A percentile compares a stretch with the other conserved stretches of the same genome.
Evolutionary conservation across 345 rosid genomes (phyloP).

Genomic region (Syzygium aqueum): DNA sequence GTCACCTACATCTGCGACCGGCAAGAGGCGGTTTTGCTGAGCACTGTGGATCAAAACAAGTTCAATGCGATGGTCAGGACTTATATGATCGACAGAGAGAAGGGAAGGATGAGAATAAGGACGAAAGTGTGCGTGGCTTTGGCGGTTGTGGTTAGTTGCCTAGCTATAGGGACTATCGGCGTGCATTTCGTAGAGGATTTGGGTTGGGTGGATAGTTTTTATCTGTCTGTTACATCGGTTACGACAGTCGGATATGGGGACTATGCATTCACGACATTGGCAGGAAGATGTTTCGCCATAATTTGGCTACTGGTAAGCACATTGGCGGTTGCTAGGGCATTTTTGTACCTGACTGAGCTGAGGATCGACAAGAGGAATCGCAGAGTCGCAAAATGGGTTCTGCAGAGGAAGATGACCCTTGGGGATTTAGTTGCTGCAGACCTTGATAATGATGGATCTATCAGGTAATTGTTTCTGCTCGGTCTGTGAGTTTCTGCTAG

Average conservation of each 20-base stretch:
- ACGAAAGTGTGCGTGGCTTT: conserved; percentile 48
- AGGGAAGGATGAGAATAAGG: conserved; percentile 64
- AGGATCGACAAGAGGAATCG: conserved; percentile 55
- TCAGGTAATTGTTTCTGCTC: conserved; percentile 37
- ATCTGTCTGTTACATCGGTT: conserved; percentile 55
- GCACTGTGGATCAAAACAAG: conserved; percentile 39
- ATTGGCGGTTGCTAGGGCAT: conserved; percentile 59
- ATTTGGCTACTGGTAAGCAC: conserved; percentile 54
- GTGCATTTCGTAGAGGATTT: conserved; percentile 34
- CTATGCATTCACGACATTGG: conserved; percentile 27
- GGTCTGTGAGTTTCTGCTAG: neutral
- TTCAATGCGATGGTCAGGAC: conserved; percentile 35
- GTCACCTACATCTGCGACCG: conserved; percentile 56
- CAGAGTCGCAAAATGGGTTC: conserved; percentile 50
- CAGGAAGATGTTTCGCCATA: conserved; percentile 56
- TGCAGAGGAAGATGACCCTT: conserved; percentile 51
- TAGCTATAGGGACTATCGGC: conserved; percentile 36
- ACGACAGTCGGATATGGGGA: conserved; percentile 72
- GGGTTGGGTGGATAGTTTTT: conserved; percentile 60
- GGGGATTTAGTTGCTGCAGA: conserved; percentile 71
- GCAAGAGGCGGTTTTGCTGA: conserved; percentile 44
- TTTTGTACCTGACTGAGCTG: conserved; percentile 42
- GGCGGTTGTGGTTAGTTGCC: conserved; percentile 30
- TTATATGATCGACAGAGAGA: conserved; percentile 44
- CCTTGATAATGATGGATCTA: conserved; percentile 55